A percentile compares a stretch with the other conserved stretches of the same genome.
Conservation (phyloP, 164 flowering plant species). For the Magnolia officinalis region DNA sequence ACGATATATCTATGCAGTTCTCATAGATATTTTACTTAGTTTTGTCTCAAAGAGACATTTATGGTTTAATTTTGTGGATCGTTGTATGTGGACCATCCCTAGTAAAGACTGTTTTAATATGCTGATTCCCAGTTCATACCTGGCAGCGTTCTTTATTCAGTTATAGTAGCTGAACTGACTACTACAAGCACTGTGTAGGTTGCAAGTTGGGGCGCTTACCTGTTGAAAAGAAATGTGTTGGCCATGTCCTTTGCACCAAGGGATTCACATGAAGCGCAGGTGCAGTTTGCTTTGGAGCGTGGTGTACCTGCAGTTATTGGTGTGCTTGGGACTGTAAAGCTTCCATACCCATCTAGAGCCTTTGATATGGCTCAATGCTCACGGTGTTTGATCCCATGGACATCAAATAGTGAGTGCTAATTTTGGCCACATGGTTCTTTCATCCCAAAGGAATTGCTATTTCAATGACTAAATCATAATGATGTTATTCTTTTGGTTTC, state of each 20-base stretch:
- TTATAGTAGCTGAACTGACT: conserved; percentile 17
- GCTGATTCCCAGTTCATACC: background rate
- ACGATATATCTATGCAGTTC: background rate
- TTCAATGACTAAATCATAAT: background rate
- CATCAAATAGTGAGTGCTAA: conserved; percentile 58
- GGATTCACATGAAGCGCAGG: conserved; percentile 93
- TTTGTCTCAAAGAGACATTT: background rate
- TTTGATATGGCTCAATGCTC: conserved; percentile 99
- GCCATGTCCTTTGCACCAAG: conserved; percentile 95
- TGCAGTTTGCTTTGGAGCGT: conserved; percentile 90
- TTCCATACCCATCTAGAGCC: conserved; percentile 88
- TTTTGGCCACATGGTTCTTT: background rate
- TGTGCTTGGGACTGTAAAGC: conserved; percentile 75
- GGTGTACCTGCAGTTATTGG: conserved; percentile 95
- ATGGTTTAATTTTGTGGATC: too few species aligned
- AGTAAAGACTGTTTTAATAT: background rate
- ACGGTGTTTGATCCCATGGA: conserved; percentile 85
- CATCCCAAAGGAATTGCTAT: background rate
- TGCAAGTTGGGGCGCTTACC: conserved; percentile 96
- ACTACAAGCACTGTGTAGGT: conserved; percentile 42
- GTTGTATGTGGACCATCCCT: background rate
- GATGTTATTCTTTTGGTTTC: background rate
- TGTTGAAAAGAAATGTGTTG: conserved; percentile 80
- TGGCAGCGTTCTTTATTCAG: background rate
- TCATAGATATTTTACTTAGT: background rate